These are phyloP conservation scores for Viridothelium virens DNA, from an alignment of 495 filamentous ascomycete species.

Conservation along the genomic window DNA sequence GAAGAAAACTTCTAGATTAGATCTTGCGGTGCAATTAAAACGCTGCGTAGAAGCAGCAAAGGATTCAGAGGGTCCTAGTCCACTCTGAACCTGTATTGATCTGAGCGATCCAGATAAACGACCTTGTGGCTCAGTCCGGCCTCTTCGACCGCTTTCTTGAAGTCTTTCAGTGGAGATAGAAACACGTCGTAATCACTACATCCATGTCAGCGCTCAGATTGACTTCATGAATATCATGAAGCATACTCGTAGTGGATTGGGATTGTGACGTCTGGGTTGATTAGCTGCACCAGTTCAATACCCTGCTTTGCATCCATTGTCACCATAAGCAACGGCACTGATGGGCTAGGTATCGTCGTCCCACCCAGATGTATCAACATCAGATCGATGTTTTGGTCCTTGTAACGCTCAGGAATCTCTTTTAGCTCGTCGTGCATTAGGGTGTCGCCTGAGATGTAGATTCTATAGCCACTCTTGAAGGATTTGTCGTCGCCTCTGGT, in stretches of 20 bases:
- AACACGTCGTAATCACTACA: conserved; percentile 40
- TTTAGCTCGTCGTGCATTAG: conserved; percentile 38
- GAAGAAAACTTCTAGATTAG: no score
- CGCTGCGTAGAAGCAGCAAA: no score
- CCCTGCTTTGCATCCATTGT: conserved; percentile 65
- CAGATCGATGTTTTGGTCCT: conserved; percentile 50
- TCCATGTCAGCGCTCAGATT: not conserved
- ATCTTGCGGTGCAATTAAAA: no score
- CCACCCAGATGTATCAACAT: conserved; percentile 63
- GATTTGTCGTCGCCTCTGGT: conserved; percentile 13
- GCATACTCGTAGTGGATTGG: not conserved
- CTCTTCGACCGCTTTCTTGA: conserved; percentile 47
- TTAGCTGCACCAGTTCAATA: conserved; percentile 44
- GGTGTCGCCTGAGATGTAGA: conserved; percentile 71
- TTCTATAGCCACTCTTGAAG: conserved; percentile 46
- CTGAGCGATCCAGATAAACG: conserved; percentile 55
- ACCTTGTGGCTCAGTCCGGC: conserved; percentile 47
- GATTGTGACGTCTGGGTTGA: conserved; percentile 45
- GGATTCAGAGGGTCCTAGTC: not conserved
- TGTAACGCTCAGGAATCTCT: conserved; percentile 49
- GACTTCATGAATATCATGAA: not conserved
- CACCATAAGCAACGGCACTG: conserved; percentile 55
- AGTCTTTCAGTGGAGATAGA: conserved; percentile 51
- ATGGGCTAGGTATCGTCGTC: conserved; percentile 54
- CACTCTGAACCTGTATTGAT: conserved; percentile 52